Base-by-base conservation (phyloP, 2,329 filamentous ascomycete genomes). In the Dichotomopilus funicola region DNA sequence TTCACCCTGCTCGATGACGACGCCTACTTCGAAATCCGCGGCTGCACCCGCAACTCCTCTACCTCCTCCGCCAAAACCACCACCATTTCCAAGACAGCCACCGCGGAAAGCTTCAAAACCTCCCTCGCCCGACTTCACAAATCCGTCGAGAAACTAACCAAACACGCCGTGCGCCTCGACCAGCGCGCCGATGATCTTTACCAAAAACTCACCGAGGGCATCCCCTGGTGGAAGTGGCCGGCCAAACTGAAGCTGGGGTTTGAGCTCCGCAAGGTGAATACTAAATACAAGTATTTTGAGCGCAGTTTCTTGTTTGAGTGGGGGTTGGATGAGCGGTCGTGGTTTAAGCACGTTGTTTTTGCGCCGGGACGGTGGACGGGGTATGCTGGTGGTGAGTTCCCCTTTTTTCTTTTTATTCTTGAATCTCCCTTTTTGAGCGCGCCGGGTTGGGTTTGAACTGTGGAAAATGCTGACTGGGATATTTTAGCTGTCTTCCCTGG, bases 291-390 rank as follows among this genome's bases (percentile, higher is more conserved):
- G 78, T 75, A 77, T 7, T 73, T 97, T 0, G 92, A 97, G 70
- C 78, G 91, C 12, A 77, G 85, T 50, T 96, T 96, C 70, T 65
- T 96, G 59, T 87, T 89, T 64, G 72, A 82, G 4, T 76, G 79
- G 3, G 92, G 92, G 0, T 72, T 97, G 19, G 91, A 96, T 68
- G 83, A 83, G 1, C 77, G 92, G 57, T 75, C 76, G 31, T 96
- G 91, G 91, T 97, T 92, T 75, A 96, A 96, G 74, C 92, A 96
- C 66, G 87, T 96, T 2, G 87, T 96, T 1, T 96, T 95, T 71
- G 91, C 91, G 1, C 91, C 91, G 0, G 91, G 91, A 0, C 70
- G 92, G 48, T 95, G 91, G 90, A 96, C 90, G 0, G 91, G 91
- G 0, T 96, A 96, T 70, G 77, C 90, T 0, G 91, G 91, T 66